Evolutionary conservation across 2,329 filamentous ascomycete genomes (phyloP).

Genomic region (Talaromyces amestolkiae): DNA sequence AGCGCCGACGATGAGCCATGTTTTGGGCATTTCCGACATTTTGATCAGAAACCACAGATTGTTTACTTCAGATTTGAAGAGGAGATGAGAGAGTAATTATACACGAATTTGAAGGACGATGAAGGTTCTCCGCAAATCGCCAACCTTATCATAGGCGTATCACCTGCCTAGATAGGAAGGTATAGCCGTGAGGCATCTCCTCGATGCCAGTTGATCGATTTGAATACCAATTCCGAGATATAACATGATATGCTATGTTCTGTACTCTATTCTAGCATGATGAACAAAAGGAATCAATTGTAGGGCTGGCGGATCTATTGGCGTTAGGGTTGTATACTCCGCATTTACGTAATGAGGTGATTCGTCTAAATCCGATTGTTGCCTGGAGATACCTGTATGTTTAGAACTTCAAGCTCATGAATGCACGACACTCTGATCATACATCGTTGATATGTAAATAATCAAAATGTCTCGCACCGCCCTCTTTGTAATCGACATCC

Average conservation of each 20-base stretch:
- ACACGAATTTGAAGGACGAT: background rate
- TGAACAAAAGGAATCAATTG: background rate
- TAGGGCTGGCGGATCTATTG: background rate
- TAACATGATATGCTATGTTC: no score
- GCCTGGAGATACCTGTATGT: no score
- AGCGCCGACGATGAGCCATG: constrained; percentile 31
- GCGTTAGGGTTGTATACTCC: background rate
- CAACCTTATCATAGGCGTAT: background rate
- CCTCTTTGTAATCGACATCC: constrained; percentile 9
- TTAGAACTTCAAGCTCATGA: background rate
- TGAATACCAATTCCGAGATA: no score
- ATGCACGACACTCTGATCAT: background rate
- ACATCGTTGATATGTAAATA: background rate
- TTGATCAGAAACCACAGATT: background rate
- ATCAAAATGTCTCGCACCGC: background rate
- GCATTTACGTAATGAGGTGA: no score
- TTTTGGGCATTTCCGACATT: constrained; percentile 14
- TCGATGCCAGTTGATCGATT: background rate
- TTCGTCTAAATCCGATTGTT: no score
- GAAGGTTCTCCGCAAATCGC: background rate
- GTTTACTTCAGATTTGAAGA: background rate
- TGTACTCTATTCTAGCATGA: no score
- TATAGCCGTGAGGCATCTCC: background rate
- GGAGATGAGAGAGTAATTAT: background rate
- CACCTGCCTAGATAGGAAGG: constrained; percentile 7